A percentile compares a stretch with the other conserved stretches of the same genome.
These are phyloP conservation scores for Fragilaria crotonensis DNA, from an alignment of 108 stramenopile species.

Conservation along the genomic window DNA sequence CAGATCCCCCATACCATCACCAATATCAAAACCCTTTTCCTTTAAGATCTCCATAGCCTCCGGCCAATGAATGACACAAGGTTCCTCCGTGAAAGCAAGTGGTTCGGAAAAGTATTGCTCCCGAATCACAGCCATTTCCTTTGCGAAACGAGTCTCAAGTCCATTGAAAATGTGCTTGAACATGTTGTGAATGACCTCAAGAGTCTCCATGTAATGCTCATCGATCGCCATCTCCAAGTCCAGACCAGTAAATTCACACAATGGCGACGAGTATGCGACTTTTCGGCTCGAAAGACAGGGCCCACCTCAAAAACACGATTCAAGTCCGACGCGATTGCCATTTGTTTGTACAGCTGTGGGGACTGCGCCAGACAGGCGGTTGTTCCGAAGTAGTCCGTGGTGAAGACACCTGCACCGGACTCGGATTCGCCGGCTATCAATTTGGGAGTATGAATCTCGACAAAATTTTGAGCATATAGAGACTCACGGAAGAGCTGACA, in stretches of 20 bases:
- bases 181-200: slow-evolving; percentile 84
- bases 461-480: slow-evolving; percentile 85
- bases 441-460: slow-evolving; percentile 95
- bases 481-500: slow-evolving; percentile 90
- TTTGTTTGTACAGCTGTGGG: slow-evolving; percentile 98
- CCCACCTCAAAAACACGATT: slow-evolving; percentile 92
- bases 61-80: slow-evolving; percentile 93
- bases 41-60: slow-evolving; percentile 89
- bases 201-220: slow-evolving; percentile 93
- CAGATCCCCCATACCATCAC: slow-evolving; percentile 85
- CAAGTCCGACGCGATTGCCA: slow-evolving; percentile 94
- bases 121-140: slow-evolving; percentile 82
- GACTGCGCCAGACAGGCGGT: slow-evolving; percentile 96
- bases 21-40: slow-evolving; percentile 73
- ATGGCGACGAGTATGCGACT: slow-evolving; percentile 90
- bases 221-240: slow-evolving; percentile 96
- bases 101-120: slow-evolving; percentile 89
- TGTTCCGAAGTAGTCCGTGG: slow-evolving; percentile 94
- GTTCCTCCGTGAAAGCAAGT: slow-evolving; percentile 88
- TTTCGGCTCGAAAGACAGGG: slow-evolving; percentile 96
- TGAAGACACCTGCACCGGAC: slow-evolving; percentile 94
- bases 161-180: slow-evolving; percentile 95
- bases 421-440: slow-evolving; percentile 94
- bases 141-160: slow-evolving; percentile 72
- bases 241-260: slow-evolving; percentile 95